Percentiles rank a stretch among this genome's conserved stretches.
phyloP scores from a whole-genome alignment of 2,329 filamentous ascomycete species.

The Diplodia intermedia region DNA sequence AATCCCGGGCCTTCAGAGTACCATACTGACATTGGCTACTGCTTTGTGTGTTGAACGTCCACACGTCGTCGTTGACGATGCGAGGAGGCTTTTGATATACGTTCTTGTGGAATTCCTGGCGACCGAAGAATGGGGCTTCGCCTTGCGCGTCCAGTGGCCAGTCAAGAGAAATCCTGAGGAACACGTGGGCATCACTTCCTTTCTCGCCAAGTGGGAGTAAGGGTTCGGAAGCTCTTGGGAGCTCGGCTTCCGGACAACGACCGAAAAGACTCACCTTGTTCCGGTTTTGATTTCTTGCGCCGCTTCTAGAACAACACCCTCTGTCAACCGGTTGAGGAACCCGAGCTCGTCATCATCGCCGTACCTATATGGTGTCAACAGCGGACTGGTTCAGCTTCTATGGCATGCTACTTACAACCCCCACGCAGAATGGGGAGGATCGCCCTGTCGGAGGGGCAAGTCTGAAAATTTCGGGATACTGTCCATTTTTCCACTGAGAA shows the following conservation, averaged over 20 bases:
- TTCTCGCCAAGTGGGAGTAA: not conserved
- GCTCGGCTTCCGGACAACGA: conserved; percentile 32
- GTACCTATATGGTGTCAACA: conserved; percentile 51
- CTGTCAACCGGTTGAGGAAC: conserved; percentile 66
- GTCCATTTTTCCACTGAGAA: conserved; percentile 12
- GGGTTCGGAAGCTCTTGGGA: not conserved
- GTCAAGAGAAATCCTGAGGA: conserved; percentile 60
- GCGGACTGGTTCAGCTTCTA: not conserved
- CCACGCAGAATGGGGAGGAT: conserved; percentile 55
- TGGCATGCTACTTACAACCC: conserved; percentile 37
- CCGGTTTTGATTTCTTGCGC: conserved; percentile 63
- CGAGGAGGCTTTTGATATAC: conserved; percentile 34
- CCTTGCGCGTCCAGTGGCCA: conserved; percentile 63
- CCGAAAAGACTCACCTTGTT: conserved; percentile 47
- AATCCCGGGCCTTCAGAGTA: too few relatives aligned
- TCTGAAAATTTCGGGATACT: conserved; percentile 56
- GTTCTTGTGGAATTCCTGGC: conserved; percentile 58
- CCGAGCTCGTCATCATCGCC: conserved; percentile 65
- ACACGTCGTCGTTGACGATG: conserved; percentile 42
- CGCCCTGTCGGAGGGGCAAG: conserved; percentile 56
- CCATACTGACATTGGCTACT: conserved; percentile 35
- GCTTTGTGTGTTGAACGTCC: conserved; percentile 44
- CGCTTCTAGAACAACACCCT: conserved; percentile 59
- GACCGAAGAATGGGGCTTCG: conserved; percentile 61
- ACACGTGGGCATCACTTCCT: not conserved